Evolutionary conservation across 2,329 filamentous ascomycete species (phyloP).

Genomic region (Fusarium duplospermum): DNA sequence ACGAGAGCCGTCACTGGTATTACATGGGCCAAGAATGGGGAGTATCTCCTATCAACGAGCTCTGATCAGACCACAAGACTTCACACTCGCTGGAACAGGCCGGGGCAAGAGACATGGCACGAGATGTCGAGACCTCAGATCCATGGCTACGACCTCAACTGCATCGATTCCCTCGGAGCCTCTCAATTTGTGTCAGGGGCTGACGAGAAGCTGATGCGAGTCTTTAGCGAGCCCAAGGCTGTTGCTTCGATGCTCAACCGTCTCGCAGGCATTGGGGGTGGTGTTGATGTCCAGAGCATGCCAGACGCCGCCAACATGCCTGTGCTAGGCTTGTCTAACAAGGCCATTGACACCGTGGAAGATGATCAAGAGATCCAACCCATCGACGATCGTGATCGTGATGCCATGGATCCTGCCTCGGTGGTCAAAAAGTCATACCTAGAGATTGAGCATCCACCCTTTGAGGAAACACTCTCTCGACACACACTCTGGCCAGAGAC

Average conservation of each 20-base stretch:
- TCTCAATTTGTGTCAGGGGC: constrained; percentile 92
- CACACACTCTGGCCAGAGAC: constrained; percentile 95
- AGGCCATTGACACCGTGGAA: constrained; percentile 76
- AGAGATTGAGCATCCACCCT: constrained; percentile 78
- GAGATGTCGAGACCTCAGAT: constrained; percentile 97
- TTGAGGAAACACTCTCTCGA: constrained; percentile 89
- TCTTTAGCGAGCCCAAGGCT: constrained; percentile 89
- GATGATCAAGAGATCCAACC: constrained; percentile 60
- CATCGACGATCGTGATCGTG: constrained; percentile 61
- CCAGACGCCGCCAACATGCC: constrained; percentile 95
- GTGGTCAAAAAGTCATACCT: constrained; percentile 70
- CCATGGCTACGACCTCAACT: constrained; percentile 98
- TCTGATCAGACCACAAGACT: constrained; percentile 93
- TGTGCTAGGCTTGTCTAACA: constrained; percentile 94
- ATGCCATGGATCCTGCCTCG: constrained; percentile 66
- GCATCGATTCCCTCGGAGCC: constrained; percentile 79
- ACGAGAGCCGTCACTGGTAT: constrained; percentile 83
- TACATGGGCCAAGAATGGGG: constrained; percentile 84
- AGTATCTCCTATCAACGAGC: constrained; percentile 89
- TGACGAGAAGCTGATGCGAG: constrained; percentile 96
- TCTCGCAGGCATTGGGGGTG: constrained; percentile 71
- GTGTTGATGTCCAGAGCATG: constrained; percentile 59
- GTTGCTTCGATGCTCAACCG: constrained; percentile 79
- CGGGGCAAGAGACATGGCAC: constrained; percentile 77
- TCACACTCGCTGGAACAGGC: constrained; percentile 79